phyloP scores from a whole-genome alignment of 208 protist genomes.

The Trichomonas gallinae region DNA sequence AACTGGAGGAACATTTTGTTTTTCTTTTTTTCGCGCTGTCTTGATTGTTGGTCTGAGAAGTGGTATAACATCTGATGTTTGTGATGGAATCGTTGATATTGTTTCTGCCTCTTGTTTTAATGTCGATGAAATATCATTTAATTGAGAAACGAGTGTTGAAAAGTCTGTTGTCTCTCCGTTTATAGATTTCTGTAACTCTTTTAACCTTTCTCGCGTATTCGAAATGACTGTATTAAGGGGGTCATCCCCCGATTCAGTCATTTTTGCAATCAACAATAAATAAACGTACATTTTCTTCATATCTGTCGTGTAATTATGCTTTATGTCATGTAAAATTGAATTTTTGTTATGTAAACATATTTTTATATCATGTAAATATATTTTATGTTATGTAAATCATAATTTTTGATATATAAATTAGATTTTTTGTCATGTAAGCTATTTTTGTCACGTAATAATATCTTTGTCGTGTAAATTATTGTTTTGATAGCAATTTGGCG shows the following conservation, averaged over 20 bases:
- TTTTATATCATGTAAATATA: too few species aligned
- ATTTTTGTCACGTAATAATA: too few species aligned
- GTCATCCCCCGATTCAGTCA: not conserved
- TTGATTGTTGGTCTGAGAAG: not conserved
- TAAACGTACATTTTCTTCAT: not conserved
- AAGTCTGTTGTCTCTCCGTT: not conserved
- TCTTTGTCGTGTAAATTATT: too few species aligned
- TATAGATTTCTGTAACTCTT: not conserved
- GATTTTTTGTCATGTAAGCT: too few species aligned
- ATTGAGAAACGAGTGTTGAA: not conserved
- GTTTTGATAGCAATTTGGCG: too few species aligned
- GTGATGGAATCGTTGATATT: constrained; percentile 61
- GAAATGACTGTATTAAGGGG: not conserved
- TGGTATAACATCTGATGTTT: not conserved
- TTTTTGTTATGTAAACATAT: too few species aligned
- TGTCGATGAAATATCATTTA: constrained; percentile 35
- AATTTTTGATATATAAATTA: too few species aligned
- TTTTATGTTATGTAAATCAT: too few species aligned
- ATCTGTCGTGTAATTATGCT: too few species aligned
- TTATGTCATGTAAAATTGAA: too few species aligned
- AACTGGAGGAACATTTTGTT: not conserved
- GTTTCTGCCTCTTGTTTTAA: constrained; percentile 74
- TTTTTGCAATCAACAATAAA: not conserved
- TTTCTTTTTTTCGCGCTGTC: not conserved
- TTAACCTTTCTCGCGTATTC: not conserved